A percentile compares a stretch with the other conserved stretches of the same genome.
These are phyloP conservation scores for Ramularia collo-cygni DNA, from an alignment of 2,329 filamentous ascomycete species.

Conservation along the genomic window DNA sequence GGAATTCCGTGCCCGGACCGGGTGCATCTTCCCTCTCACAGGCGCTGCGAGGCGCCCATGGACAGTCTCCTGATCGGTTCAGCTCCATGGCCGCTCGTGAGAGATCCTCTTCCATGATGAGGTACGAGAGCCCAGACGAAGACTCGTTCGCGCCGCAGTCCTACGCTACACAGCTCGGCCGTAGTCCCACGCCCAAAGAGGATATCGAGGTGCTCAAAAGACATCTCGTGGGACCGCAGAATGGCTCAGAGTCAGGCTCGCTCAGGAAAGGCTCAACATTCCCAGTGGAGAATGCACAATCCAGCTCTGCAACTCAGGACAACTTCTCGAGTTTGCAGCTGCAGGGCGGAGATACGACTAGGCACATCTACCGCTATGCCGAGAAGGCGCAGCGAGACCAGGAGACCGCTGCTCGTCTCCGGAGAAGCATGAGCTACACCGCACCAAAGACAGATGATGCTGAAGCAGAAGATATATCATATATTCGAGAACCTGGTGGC, in stretches of 20 bases:
- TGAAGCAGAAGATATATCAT: constrained; percentile 68
- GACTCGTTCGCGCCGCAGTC: constrained; percentile 74
- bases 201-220: constrained; percentile 86
- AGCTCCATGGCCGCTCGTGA: constrained; percentile 45
- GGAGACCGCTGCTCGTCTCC: constrained; percentile 50
- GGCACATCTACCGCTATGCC: constrained; percentile 94
- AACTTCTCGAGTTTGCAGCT: constrained; percentile 90
- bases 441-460: constrained; percentile 69
- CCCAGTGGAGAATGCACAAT: constrained; percentile 25
- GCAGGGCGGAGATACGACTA: constrained; percentile 89
- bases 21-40: constrained; percentile 83
- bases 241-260: constrained; percentile 31
- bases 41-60: constrained; percentile 70
- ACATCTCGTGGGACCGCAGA: constrained; percentile 70
- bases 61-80: constrained; percentile 62
- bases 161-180: constrained; percentile 36
- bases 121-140: constrained; percentile 43
- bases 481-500: constrained; percentile 87
- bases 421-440: constrained; percentile 84
- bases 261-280: constrained; percentile 19
- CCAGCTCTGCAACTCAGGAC: constrained; percentile 42
- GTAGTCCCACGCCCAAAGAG: constrained; percentile 60
- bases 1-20: constrained; percentile 61
- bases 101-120: constrained; percentile 44
- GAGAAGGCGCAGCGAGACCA: constrained; percentile 80